phyloP scores from a whole-genome alignment of 768 basidiomycete genomes.

The Russula vinacea region DNA sequence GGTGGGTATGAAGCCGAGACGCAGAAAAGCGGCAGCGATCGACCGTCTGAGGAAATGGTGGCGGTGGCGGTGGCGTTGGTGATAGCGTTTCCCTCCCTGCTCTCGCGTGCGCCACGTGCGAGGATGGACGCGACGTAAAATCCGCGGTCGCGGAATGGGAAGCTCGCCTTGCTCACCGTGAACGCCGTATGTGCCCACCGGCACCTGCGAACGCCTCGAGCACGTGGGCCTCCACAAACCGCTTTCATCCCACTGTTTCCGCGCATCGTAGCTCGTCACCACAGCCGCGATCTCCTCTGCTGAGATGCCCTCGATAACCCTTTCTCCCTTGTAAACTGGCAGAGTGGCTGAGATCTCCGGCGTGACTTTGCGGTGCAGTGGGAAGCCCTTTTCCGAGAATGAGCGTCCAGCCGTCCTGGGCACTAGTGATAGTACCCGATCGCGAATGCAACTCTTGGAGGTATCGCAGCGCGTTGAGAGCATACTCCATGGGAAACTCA shows the following conservation, averaged over 20 bases:
- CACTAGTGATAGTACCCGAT: constrained; percentile 36
- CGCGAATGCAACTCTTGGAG: constrained; percentile 66
- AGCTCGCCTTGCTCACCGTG: constrained; percentile 68
- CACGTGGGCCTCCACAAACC: constrained; percentile 64
- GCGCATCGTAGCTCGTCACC: constrained; percentile 63
- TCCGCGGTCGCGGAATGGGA: constrained; percentile 88
- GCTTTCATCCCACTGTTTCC: constrained; percentile 87
- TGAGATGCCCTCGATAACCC: constrained; percentile 89
- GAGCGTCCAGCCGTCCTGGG: constrained; percentile 62
- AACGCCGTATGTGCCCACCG: constrained; percentile 66
- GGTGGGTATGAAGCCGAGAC: constrained; percentile 81
- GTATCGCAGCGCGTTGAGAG: constrained; percentile 77
- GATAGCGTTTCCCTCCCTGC: constrained; percentile 36
- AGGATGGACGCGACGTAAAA: constrained; percentile 77
- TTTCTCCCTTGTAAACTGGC: constrained; percentile 82
- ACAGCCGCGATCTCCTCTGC: constrained; percentile 85
- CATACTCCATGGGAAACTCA: constrained; percentile 74
- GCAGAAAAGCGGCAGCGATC: constrained; percentile 65
- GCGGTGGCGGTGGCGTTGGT: neutral
- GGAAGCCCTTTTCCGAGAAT: constrained; percentile 73
- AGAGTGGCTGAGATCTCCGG: constrained; percentile 75
- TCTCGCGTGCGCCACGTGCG: constrained; percentile 47
- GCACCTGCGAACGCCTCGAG: constrained; percentile 74
- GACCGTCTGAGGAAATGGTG: constrained; percentile 14
- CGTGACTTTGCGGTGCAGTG: constrained; percentile 71